Conservation (phyloP, 2,329 filamentous ascomycete genomes). For the Fusarium nodosum region DNA sequence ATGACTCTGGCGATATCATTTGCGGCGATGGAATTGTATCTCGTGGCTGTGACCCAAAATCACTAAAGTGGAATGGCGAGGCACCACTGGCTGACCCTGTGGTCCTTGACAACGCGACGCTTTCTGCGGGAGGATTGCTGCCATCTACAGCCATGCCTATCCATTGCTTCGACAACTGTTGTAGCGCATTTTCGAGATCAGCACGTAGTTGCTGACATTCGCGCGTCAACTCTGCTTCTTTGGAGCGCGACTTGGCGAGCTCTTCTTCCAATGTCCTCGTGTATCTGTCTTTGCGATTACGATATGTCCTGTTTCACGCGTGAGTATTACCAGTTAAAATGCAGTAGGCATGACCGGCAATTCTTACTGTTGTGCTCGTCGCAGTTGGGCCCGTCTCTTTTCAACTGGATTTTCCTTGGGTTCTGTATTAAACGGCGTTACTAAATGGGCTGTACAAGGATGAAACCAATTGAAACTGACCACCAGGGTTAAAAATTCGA, state of each 20-base stretch:
- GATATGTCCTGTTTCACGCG: constrained; percentile 18
- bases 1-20: constrained; percentile 20
- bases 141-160: constrained; percentile 9
- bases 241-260: constrained; percentile 16
- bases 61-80: constrained; percentile 15
- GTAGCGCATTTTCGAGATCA: constrained; percentile 5
- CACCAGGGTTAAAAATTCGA: constrained; percentile 54
- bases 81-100: constrained; percentile 3
- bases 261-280: constrained; percentile 24
- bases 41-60: neutral
- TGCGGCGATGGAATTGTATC: constrained; percentile 13
- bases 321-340: no score
- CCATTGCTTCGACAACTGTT: constrained; percentile 2
- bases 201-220: constrained; percentile 30
- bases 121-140: neutral
- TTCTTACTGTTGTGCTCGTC: constrained; percentile 35
- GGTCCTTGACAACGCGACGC: constrained; percentile 3
- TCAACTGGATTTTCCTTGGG: constrained; percentile 33
- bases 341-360: fast-evolving
- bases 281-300: constrained; percentile 36
- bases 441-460: neutral
- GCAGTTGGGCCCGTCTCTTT: constrained; percentile 32
- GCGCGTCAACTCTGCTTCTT: constrained; percentile 18
- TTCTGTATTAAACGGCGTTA: constrained; percentile 1
- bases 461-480: constrained; percentile 27